phyloP scores from a whole-genome alignment of 225 moss, liverwort and hornwort genomes.

The Marchantia polymorpha region DNA sequence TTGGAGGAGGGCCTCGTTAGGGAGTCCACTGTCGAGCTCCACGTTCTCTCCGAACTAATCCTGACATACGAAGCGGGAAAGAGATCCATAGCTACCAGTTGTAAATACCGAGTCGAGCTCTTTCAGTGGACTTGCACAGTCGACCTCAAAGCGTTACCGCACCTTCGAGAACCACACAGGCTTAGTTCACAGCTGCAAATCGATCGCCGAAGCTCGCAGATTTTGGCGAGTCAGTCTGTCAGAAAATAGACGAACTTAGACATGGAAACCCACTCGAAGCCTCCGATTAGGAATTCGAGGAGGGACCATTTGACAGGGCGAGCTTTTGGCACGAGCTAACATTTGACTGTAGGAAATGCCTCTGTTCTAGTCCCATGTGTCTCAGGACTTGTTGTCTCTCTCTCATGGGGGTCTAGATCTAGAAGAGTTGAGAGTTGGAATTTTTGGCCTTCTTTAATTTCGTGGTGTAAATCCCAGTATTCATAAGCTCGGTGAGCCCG shows the following conservation, averaged over 20 bases:
- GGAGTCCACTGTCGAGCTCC: not conserved
- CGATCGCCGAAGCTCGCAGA: too few species aligned
- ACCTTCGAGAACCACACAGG: not conserved
- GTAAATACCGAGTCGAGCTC: not conserved
- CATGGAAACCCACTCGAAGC: not conserved
- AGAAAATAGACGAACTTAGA: not conserved
- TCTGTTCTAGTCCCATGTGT: not conserved
- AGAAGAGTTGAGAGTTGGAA: not conserved
- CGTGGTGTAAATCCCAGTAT: too few species aligned
- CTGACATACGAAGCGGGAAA: too few species aligned
- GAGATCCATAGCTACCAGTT: not conserved
- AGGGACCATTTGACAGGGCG: not conserved
- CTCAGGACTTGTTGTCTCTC: not conserved
- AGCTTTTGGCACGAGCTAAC: not conserved
- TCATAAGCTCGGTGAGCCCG: too few species aligned
- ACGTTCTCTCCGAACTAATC: not conserved
- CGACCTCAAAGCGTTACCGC: not conserved
- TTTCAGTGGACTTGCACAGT: not conserved
- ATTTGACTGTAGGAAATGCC: not conserved
- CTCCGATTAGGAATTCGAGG: too few species aligned
- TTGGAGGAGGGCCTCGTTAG: not conserved
- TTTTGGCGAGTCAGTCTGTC: conserved; percentile 2
- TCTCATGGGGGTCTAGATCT: not conserved
- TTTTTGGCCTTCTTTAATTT: not conserved
- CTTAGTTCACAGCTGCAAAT: not conserved